Conservation (phyloP, 805 yeast genomes). For the Priceomyces castillae region DNA sequence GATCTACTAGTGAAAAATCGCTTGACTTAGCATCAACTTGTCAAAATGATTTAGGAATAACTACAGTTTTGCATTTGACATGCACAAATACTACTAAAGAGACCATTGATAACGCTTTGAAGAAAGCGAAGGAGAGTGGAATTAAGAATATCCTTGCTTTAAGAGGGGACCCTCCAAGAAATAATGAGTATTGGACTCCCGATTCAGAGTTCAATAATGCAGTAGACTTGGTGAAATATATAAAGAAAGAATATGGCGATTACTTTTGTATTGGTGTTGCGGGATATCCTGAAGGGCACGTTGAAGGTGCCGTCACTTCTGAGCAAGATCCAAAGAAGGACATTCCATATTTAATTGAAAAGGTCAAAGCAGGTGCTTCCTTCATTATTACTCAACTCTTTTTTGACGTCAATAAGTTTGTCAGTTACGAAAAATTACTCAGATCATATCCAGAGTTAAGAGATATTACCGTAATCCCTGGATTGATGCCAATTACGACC, state of each 20-base stretch:
- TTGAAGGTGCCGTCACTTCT: slow-evolving; percentile 71
- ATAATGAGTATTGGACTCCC: slow-evolving; percentile 58
- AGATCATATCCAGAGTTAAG: slow-evolving; percentile 40
- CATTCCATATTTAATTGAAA: slow-evolving; percentile 76
- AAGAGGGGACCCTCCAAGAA: slow-evolving; percentile 94
- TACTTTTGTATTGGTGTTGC: slow-evolving; percentile 95
- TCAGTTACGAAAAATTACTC: slow-evolving; percentile 57
- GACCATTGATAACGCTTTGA: slow-evolving; percentile 77
- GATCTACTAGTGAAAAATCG: slow-evolving; percentile 85
- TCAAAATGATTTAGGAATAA: slow-evolving; percentile 70
- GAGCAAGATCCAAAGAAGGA: slow-evolving; percentile 68
- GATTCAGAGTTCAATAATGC: slow-evolving; percentile 69
- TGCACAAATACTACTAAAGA: slow-evolving; percentile 87
- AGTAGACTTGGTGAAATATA: slow-evolving; percentile 80
- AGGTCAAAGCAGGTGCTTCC: slow-evolving; percentile 92
- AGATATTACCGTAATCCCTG: slow-evolving; percentile 70
- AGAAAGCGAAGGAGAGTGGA: slow-evolving; percentile 69
- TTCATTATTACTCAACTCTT: slow-evolving; percentile 89
- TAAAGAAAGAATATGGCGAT: slow-evolving; percentile 66
- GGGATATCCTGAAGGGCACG: slow-evolving; percentile 97
- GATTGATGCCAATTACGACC: slow-evolving; percentile 88
- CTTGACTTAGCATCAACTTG: slow-evolving; percentile 78
- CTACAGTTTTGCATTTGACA: slow-evolving; percentile 91
- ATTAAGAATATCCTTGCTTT: slow-evolving; percentile 86
- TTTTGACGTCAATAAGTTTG: slow-evolving; percentile 78